Percentiles rank a stretch among this genome's conserved stretches.
These are phyloP conservation scores for Polyporus tsugae DNA, from an alignment of 1,284 basidiomycete species.

Conservation along the genomic window DNA sequence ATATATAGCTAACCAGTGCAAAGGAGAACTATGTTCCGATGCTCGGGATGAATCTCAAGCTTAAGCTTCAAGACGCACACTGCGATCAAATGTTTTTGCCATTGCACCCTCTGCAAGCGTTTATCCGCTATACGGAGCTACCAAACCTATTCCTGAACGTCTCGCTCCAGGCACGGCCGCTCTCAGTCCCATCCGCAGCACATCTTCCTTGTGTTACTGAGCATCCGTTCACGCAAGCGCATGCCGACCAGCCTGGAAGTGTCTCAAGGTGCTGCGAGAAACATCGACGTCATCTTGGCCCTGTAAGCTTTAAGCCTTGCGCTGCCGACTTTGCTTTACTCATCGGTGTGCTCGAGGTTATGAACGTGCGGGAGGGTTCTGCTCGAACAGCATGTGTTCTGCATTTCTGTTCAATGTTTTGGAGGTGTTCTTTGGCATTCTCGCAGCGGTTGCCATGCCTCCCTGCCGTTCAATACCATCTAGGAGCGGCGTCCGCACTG, in stretches of 20 bases:
- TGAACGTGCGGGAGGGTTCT: not conserved
- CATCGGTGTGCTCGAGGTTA: not conserved
- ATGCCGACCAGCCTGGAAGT: not conserved
- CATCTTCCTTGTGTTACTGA: not conserved
- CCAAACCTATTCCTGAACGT: not conserved
- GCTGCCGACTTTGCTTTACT: not conserved
- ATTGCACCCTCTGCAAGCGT: not conserved
- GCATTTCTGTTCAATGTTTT: not conserved
- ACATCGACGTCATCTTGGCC: not conserved
- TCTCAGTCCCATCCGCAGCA: not conserved
- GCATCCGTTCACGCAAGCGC: not conserved
- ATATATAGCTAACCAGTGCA: not conserved
- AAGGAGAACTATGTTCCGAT: not conserved
- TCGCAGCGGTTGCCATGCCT: slow-evolving; percentile 3
- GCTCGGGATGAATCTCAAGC: not conserved
- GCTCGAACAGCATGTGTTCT: not conserved
- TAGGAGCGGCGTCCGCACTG: not conserved
- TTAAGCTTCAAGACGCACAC: not conserved
- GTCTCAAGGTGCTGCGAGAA: not conserved
- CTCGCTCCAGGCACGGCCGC: not conserved
- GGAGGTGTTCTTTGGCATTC: not conserved
- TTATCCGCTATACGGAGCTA: not conserved
- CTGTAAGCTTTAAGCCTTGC: no score
- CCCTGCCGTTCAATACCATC: not conserved
- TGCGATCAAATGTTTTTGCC: not conserved